These are phyloP conservation scores for Fusarium liriodendri DNA, from an alignment of 2,329 filamentous ascomycete species.

Conservation along the genomic window DNA sequence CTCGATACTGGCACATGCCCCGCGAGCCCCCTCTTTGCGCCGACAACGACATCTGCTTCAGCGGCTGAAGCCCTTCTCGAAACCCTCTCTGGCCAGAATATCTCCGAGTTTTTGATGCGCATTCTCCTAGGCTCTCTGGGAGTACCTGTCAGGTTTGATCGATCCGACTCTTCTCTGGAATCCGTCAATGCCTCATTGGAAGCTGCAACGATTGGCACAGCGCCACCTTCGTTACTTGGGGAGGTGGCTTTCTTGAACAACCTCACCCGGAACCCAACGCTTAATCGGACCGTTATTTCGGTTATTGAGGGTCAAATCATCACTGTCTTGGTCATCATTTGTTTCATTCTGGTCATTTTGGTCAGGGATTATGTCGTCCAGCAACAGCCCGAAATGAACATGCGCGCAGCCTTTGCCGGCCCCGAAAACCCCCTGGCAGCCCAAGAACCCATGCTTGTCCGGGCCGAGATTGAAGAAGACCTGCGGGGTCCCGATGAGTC, in stretches of 20 bases:
- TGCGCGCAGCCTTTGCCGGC: constrained; percentile 74
- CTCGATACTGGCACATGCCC: constrained; percentile 48
- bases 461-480: constrained; percentile 37
- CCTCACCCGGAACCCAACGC: constrained; percentile 73
- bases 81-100: constrained; percentile 44
- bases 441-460: constrained; percentile 41
- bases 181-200: constrained; percentile 28
- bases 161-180: constrained; percentile 25
- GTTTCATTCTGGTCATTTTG: constrained; percentile 95
- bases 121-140: constrained; percentile 46
- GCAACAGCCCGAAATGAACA: constrained; percentile 92
- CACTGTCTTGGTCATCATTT: constrained; percentile 88
- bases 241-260: constrained; percentile 68
- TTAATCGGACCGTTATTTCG: constrained; percentile 85
- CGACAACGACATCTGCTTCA: constrained; percentile 47
- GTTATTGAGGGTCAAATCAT: constrained; percentile 94
- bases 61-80: constrained; percentile 47
- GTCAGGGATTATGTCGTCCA: constrained; percentile 99
- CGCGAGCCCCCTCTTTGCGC: constrained; percentile 49
- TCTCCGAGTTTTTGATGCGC: constrained; percentile 48
- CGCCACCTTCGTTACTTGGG: constrained; percentile 59
- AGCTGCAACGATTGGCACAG: constrained; percentile 7
- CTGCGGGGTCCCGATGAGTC: constrained; percentile 41
- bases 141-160: constrained; percentile 37
- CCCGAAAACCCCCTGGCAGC: constrained; percentile 45